Percentiles rank a stretch among this genome's conserved stretches.
phyloP scores from a whole-genome alignment of 352 stramenopile species.

The Globisporangium barbulae region DNA sequence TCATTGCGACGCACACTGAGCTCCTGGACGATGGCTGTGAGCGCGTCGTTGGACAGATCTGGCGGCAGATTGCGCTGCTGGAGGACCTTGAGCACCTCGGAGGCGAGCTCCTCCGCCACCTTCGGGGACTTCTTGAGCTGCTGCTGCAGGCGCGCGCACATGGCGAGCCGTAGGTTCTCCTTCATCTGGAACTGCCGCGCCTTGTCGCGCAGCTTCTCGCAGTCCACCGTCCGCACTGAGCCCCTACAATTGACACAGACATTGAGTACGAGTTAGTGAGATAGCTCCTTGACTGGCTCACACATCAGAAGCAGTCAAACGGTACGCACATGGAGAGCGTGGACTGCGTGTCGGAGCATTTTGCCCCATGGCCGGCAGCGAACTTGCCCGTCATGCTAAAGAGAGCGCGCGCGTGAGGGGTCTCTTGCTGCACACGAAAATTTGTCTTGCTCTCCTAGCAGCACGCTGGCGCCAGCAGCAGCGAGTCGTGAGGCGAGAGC shows the following conservation, averaged over 20 bases:
- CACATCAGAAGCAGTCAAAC: background rate
- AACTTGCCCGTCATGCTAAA: conserved; percentile 41
- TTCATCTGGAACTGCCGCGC: conserved; percentile 70
- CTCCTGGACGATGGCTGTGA: conserved; percentile 41
- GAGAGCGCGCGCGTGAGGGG: background rate
- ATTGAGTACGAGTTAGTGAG: background rate
- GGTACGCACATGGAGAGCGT: conserved; percentile 34
- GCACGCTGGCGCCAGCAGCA: background rate
- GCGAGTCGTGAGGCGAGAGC: no score
- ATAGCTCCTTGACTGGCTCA: background rate
- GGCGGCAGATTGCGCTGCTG: conserved; percentile 36
- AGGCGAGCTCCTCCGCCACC: conserved; percentile 58
- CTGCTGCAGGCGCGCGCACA: conserved; percentile 75
- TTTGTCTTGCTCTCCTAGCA: background rate
- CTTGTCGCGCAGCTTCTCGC: conserved; percentile 65
- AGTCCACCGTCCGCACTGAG: conserved; percentile 58
- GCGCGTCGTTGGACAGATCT: conserved; percentile 36
- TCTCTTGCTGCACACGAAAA: background rate
- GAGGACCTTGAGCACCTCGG: conserved; percentile 49
- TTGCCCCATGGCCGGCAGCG: conserved; percentile 13
- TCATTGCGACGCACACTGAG: conserved; percentile 33
- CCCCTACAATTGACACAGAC: conserved; percentile 16
- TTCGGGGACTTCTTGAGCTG: conserved; percentile 61
- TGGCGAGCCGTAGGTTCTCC: conserved; percentile 56
- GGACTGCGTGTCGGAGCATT: conserved; percentile 39